Evolutionary conservation across 306 rosid species (phyloP).

Genomic region (Cucurbita maxima): DNA sequence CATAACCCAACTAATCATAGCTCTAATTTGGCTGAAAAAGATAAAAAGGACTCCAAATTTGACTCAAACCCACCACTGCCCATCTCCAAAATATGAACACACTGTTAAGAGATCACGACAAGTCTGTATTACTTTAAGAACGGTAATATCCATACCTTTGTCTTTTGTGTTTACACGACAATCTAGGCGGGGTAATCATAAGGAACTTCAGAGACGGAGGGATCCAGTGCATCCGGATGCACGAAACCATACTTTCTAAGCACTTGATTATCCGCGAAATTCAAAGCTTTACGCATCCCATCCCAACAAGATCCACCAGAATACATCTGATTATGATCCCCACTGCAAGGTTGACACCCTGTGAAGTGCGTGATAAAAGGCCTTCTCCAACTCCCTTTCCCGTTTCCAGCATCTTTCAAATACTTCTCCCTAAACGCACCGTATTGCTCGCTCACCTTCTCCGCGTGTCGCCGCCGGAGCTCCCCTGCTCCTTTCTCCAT

Average conservation of each 20-base stretch:
- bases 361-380: slow-evolving; percentile 40
- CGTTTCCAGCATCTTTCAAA: slow-evolving; percentile 1
- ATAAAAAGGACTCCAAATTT: background rate
- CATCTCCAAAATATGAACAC: background rate
- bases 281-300: slow-evolving; percentile 28
- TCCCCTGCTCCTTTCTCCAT: slow-evolving; percentile 1
- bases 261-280: slow-evolving; percentile 40
- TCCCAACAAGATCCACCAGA: slow-evolving; percentile 24
- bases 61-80: background rate
- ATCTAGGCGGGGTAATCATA: slow-evolving; percentile 14
- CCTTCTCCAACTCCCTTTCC: slow-evolving; percentile 8
- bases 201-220: slow-evolving; percentile 4
- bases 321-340: slow-evolving; percentile 24
- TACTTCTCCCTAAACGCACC: slow-evolving; percentile 13
- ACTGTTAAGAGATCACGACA: background rate
- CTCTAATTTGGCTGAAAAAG: no score
- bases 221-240: slow-evolving; percentile 6
- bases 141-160: background rate
- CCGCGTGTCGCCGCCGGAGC: slow-evolving; percentile 28
- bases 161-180: background rate
- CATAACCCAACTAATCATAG: no score
- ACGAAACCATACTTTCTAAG: slow-evolving; percentile 24
- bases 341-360: slow-evolving; percentile 40
- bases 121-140: background rate
- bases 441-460: slow-evolving; percentile 15